Percentiles rank a stretch among this genome's conserved stretches.
phyloP scores from a whole-genome alignment of 2,329 filamentous ascomycete genomes.

The Calonectria fujianensis region DNA sequence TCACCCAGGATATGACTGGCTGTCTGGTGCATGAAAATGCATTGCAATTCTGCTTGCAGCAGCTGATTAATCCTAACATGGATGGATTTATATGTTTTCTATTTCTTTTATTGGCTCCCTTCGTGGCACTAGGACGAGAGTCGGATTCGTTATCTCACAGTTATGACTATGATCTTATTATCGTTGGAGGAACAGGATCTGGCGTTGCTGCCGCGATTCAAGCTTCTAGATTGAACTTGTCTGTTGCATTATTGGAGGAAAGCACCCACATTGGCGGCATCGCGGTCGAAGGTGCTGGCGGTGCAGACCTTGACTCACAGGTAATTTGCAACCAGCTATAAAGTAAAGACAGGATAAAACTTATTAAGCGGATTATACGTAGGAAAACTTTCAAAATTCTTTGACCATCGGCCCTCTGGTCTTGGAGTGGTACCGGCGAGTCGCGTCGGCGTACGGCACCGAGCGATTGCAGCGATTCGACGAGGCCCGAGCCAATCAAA shows the following conservation, averaged over 20 bases:
- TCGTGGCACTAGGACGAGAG: not conserved
- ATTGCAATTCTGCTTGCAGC: not conserved
- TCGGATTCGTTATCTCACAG: not conserved
- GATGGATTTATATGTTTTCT: not conserved
- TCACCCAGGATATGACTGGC: not conserved
- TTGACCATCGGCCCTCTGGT: not conserved
- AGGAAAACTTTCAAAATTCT: constrained; percentile 1
- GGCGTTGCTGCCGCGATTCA: not conserved
- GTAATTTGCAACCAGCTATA: not conserved
- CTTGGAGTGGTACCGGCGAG: not conserved
- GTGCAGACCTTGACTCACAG: constrained; percentile 1
- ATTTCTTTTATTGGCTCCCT: not conserved
- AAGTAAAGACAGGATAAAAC: no score
- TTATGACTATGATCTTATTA: not conserved
- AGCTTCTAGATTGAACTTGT: not conserved
- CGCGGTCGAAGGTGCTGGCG: not conserved
- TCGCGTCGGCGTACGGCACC: not conserved
- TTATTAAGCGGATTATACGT: no score
- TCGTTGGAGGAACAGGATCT: not conserved
- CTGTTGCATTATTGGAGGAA: not conserved
- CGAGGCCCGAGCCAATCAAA: not conserved
- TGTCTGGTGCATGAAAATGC: not conserved
- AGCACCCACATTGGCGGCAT: not conserved
- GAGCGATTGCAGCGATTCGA: not conserved
- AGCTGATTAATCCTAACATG: not conserved